Evolutionary conservation across 2,329 filamentous ascomycete species (phyloP), one percentile per base, ranked within the genome.

Genomic region (Pseudogymnoascus sp.): DNA sequence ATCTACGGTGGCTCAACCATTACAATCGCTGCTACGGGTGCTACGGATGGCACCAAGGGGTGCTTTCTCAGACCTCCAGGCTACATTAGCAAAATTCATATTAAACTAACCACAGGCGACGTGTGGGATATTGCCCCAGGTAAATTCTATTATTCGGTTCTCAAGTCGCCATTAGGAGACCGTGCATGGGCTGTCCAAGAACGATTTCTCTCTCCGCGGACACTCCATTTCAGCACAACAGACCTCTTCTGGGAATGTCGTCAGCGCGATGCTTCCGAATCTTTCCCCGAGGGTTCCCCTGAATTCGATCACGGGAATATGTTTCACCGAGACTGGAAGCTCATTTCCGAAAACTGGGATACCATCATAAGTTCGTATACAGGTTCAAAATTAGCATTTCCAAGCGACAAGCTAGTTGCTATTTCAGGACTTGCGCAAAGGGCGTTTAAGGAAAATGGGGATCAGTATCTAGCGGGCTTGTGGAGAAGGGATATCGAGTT

Each of bases 241-340:
- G 47, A 64, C 22, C 50, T 66, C 16, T 65, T 65, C 58, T 67
- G 65, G 66, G 65, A 67, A 61, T 67, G 66, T 22, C 35, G 47
- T 14, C 8, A 43, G 12, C 22, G 14, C 39, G 60, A 47, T 38
- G 63, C 61, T 4, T 59, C 14, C 12, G 50, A 62, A 28, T 39
- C 58, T 38, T 64, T 60, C 25, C 63, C 61, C 6, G 47, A 62
- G 16, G 58, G 37, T 3, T 41, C 22, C 6, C 60, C 63, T 12
- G n/a, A 11, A 12, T 60, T 43, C 25, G 30, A 60, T 20, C 8
- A 57, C 25, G 6, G 30, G 9, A 28, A 60, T 22, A 18, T 62
- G n/a, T 39, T 37, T 62, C 39, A 54, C 25, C 58, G 39, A 20
- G 41, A 60, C 25, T 16, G 33, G 6, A 58, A 60, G 36, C 47